Base-by-base conservation (phyloP, 495 filamentous ascomycete genomes). In the Halenospora varia region DNA sequence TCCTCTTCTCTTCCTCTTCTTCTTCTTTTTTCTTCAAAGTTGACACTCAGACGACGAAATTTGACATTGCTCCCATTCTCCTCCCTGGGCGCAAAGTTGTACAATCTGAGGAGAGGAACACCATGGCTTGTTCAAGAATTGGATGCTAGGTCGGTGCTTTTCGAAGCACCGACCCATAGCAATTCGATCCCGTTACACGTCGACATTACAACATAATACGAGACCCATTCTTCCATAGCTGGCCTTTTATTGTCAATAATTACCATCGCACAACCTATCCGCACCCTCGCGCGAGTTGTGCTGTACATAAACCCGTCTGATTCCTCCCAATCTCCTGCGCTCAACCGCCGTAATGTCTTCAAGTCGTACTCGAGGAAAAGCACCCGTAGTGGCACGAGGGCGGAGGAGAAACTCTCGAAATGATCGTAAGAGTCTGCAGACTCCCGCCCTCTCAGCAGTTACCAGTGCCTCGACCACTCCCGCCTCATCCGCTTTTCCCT, bases 41-140 rank as follows among this genome's bases (percentile, higher is more conserved):
- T 87, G 69, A 76, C 59, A 83, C 81, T 83, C 80, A 78, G 77
- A 66, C 64, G 45, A 66, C 61, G 73, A 78, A 87, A 83, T 85
- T 86, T 86, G 85, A 80, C 85, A 77, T 73, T 65, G 72, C 64
- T 71, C 75, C 55, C 35, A 58, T 50, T 59, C 55, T 66, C 65
- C 57, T 66, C 65, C 59, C 77, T 79, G 77, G 73, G 72, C 78
- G 75, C 61, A 66, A 71, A 71, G 84, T 84, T 87, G 84, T 81
- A 87, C 76, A 79, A 82, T 25, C 25, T 49, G 47, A 55, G 47
- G 60, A 65, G 60, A 23, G 55, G 63, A 62, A 60, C 23, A 56
- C 26, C 55, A 64, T 77, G 77, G 73, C 75, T 73, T 71, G 64
- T 73, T 74, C 77, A 88, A 88, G 85, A 87, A 62, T 61, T 62